Evolutionary conservation across 2,329 filamentous ascomycete species (phyloP).

Genomic region (Phialemonium atrogriseum): DNA sequence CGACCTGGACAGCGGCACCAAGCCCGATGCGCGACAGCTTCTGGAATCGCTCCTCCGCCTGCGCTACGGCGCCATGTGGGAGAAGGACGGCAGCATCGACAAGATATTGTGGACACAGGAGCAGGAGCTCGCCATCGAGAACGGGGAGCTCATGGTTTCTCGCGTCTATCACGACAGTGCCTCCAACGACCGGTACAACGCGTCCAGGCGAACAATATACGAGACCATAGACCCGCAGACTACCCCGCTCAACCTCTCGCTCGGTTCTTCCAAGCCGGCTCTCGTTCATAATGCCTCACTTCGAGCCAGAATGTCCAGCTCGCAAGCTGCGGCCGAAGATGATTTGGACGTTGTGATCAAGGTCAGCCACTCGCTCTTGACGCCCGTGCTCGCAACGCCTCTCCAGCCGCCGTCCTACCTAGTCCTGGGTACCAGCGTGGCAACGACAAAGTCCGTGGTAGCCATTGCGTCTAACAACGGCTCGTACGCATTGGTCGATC

Average conservation of each 20-base stretch:
- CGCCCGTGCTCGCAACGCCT: constrained; percentile 1
- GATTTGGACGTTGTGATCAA: background rate
- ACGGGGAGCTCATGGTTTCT: constrained; percentile 6
- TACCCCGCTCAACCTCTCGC: constrained; percentile 1
- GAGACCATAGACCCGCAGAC: constrained; percentile 2
- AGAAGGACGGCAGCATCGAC: constrained; percentile 2
- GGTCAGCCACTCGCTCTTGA: constrained; percentile 1
- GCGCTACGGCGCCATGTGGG: constrained; percentile 3
- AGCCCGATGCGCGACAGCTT: background rate
- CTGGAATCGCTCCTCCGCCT: background rate
- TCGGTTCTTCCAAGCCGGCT: background rate
- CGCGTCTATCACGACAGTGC: constrained; percentile 2
- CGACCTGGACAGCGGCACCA: background rate
- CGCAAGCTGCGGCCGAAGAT: background rate
- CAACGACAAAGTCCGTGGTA: constrained; percentile 1
- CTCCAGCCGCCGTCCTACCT: constrained; percentile 1
- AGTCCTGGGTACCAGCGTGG: constrained; percentile 1
- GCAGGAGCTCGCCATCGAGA: constrained; percentile 9
- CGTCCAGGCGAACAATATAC: constrained; percentile 4
- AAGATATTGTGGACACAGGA: constrained; percentile 9
- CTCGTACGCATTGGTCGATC: background rate
- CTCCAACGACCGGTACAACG: constrained; percentile 11
- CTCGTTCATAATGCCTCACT: background rate
- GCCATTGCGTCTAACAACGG: background rate
- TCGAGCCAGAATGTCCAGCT: background rate